Base-by-base conservation (phyloP, 2,329 filamentous ascomycete genomes). In the Aspergillus sp. region DNA sequence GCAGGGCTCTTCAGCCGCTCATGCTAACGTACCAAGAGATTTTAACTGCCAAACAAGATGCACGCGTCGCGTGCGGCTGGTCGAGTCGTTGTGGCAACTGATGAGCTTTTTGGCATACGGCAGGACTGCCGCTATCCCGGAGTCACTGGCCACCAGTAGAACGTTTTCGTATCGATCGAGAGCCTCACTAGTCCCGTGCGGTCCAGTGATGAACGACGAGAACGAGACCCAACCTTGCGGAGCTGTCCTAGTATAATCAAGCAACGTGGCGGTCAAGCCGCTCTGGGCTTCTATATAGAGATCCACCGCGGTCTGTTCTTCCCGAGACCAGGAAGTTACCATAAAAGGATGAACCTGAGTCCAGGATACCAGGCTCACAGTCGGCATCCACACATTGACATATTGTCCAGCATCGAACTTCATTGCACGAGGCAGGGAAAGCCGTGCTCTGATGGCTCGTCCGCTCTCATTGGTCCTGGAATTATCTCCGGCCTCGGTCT, bases 101-200 rank as follows among this genome's bases (percentile, higher is more conserved):
- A 73, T 61, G 1, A 71, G 53, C 52, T 69, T 41, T 46, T 65
- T 68, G 7, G 71, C 40, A 53, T 70, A 68, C n/a, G 60, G 61
- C 45, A 71, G 46, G 20, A 64, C 54, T 23, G 57, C 58, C 21
- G 58, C 58, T 23, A 72, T 68, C 3, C 67, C 59, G 34, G 65
- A 67, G 21, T 61, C 61, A 49, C 54, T 69, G 13, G 67, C 62
- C n/a, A 72, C 53, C 50, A 71, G 62, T 9, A 72, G 45, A 38
- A 71, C 57, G 20, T 47, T 66, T 44, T 66, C 55, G 54, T 64
- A 70, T 17, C 65, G 49, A 3, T 54, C 52, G 13, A 67, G 58
- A 19, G 47, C 47, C 36, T 59, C 47, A 45, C 54, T 65, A 11
- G 32, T 60, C 14, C 67, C 60, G 40, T 72, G 53, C 23, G 63